Base-by-base conservation (phyloP, 306 rosid species). In the Crataegus laevigata region DNA sequence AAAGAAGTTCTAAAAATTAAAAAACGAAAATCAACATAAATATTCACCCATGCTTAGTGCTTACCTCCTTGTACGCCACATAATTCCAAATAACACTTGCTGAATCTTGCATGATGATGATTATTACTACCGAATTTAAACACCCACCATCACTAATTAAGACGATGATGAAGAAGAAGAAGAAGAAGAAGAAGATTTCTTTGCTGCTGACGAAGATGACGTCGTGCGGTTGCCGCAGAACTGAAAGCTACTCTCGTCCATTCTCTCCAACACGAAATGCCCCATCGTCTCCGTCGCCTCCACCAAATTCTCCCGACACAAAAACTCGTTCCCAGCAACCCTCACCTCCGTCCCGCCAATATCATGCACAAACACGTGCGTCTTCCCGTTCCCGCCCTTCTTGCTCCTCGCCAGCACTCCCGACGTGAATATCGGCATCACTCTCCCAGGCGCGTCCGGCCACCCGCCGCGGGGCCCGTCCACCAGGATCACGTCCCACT, bases 381-480 rank as follows among this genome's bases (percentile, higher is more conserved):
- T 94, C 85, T 94, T 94, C 1, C 88, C 86, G 66, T 85, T 91
- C 69, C 96, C 99, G 3, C 96, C 92, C 60, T 94, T 94, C 72
- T 90, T 94, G 75, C 99, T 94, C 72, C 99, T 78, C 3, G 97
- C 96, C 17, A 94, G 73, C 34, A 94, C 96, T 4, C 96, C 97
- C 8, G 98, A 91, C 3, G 98, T 94, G 84, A 90, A 94, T 2
- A 94, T 92, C 1, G 99, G 87, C 8, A 93, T 84, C 86, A 92
- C 92, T 32, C 99, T 59, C 0, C 99, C 96, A 0, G 99, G 99
- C 3, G 98, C 92, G 30, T 94, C 97, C 0, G 99, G 88, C 98
- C 98, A 94, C 50, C 90, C 96, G 0, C 99, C 97, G 0, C 96
- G 84, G 0, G 99, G 99, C 0, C 99, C 99, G 19, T 92, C 99